These are phyloP conservation scores for Epichloe festucae DNA, from an alignment of 2,329 filamentous ascomycete species.

Conservation along the genomic window DNA sequence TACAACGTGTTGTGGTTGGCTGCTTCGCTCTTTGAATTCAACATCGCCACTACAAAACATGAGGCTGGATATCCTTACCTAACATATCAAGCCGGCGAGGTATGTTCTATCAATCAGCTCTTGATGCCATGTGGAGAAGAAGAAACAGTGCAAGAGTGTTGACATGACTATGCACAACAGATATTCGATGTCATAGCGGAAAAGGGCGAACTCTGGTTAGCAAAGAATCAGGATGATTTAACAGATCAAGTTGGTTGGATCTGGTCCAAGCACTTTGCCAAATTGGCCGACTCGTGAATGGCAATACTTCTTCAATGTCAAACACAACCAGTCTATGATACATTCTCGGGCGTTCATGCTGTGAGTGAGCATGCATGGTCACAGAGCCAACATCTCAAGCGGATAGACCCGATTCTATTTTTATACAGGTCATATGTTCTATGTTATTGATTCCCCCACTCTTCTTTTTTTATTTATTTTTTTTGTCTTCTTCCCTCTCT, in stretches of 20 bases:
- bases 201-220: constrained; percentile 95
- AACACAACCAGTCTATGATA: neutral
- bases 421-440: too few relatives aligned
- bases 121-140: neutral
- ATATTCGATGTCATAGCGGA: constrained; percentile 89
- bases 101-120: constrained; percentile 24
- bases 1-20: constrained; percentile 79
- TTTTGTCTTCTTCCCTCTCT: neutral
- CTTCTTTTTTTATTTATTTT: neutral
- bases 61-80: constrained; percentile 94
- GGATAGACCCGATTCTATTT: too few relatives aligned
- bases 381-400: neutral
- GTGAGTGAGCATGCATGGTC: neutral
- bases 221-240: constrained; percentile 89
- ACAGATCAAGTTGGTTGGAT: constrained; percentile 82
- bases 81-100: constrained; percentile 88
- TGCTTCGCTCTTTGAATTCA: constrained; percentile 91
- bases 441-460: neutral
- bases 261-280: constrained; percentile 96
- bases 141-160: neutral
- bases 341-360: neutral
- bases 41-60: constrained; percentile 81
- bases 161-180: constrained; percentile 21
- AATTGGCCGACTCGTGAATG: constrained; percentile 37
- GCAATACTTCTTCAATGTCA: neutral